Conservation (phyloP, 768 basidiomycete species). For the Lentinula sp. region DNA sequence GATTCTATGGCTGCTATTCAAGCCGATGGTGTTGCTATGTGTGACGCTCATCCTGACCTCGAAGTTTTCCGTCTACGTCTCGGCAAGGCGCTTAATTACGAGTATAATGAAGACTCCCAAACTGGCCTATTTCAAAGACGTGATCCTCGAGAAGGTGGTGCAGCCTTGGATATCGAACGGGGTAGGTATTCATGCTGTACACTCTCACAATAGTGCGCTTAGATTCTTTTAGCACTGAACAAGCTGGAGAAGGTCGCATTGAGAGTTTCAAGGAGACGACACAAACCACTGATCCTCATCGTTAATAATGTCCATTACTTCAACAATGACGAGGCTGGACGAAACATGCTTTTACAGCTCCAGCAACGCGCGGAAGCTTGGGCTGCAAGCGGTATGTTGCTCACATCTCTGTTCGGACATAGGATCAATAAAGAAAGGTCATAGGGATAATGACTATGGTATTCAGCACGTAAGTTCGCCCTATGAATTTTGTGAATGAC, state of each 20-base stretch:
- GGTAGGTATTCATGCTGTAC: slow-evolving; percentile 31
- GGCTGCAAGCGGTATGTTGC: slow-evolving; percentile 63
- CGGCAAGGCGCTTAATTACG: slow-evolving; percentile 82
- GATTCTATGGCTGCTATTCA: slow-evolving; percentile 71
- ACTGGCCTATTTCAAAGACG: slow-evolving; percentile 74
- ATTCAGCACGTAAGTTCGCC: slow-evolving; percentile 55
- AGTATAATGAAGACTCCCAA: slow-evolving; percentile 81
- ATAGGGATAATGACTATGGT: slow-evolving; percentile 73
- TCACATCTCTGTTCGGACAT: slow-evolving; percentile 7
- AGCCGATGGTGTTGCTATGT: slow-evolving; percentile 69
- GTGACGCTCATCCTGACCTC: slow-evolving; percentile 81
- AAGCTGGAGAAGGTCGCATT: slow-evolving; percentile 86
- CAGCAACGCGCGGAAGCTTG: slow-evolving; percentile 85
- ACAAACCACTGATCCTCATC: slow-evolving; percentile 71
- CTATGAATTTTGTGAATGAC: slow-evolving; percentile 2
- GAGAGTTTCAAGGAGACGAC: slow-evolving; percentile 43
- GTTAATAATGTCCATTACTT: slow-evolving; percentile 77
- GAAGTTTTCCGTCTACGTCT: slow-evolving; percentile 83
- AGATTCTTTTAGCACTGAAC: slow-evolving; percentile 48
- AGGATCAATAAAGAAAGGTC: not conserved
- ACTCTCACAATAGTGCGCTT: not conserved
- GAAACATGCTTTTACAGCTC: slow-evolving; percentile 75
- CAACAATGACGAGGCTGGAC: slow-evolving; percentile 71
- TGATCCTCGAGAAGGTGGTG: slow-evolving; percentile 81
- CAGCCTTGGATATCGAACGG: slow-evolving; percentile 77